Percentiles rank a stretch among this genome's conserved stretches.
Conservation (phyloP, 2,329 filamentous ascomycete genomes). For the Pseudogymnoascus sp. region DNA sequence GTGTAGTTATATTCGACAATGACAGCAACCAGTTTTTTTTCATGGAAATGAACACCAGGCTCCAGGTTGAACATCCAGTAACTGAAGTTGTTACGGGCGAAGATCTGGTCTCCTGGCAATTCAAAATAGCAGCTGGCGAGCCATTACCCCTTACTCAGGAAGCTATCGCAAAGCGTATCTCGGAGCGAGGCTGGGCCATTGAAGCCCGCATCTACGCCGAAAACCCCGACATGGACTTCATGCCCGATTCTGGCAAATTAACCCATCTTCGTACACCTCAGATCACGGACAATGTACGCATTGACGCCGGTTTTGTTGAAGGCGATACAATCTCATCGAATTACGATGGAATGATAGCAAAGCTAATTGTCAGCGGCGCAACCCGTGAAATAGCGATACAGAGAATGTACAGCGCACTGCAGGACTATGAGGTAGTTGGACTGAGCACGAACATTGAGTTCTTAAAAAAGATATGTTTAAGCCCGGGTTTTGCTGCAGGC, state of each 20-base stretch:
- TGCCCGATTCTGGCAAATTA: slow-evolving; percentile 85
- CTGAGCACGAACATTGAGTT: slow-evolving; percentile 96
- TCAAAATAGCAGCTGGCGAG: slow-evolving; percentile 71
- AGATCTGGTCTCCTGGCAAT: slow-evolving; percentile 90
- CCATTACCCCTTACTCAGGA: slow-evolving; percentile 57
- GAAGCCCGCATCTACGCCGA: slow-evolving; percentile 97
- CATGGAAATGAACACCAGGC: slow-evolving; percentile 75
- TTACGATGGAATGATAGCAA: slow-evolving; percentile 98
- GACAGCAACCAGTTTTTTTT: slow-evolving; percentile 74
- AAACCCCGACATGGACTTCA: slow-evolving; percentile 83
- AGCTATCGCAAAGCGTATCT: slow-evolving; percentile 62
- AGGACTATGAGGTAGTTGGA: slow-evolving; percentile 86
- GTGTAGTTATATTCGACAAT: slow-evolving; percentile 75
- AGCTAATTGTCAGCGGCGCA: slow-evolving; percentile 82
- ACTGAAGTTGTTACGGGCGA: slow-evolving; percentile 71
- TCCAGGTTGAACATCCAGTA: slow-evolving; percentile 96
- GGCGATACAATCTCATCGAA: slow-evolving; percentile 89
- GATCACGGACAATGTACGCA: slow-evolving; percentile 64
- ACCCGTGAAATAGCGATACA: slow-evolving; percentile 74
- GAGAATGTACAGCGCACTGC: slow-evolving; percentile 70
- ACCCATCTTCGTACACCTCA: slow-evolving; percentile 71
- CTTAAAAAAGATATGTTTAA: slow-evolving; percentile 76
- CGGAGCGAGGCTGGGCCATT: slow-evolving; percentile 72
- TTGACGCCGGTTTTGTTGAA: slow-evolving; percentile 86
- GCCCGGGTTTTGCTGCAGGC: slow-evolving; percentile 72